phyloP scores from a whole-genome alignment of 129 eudicot genomes.

The Solidago caesia region DNA sequence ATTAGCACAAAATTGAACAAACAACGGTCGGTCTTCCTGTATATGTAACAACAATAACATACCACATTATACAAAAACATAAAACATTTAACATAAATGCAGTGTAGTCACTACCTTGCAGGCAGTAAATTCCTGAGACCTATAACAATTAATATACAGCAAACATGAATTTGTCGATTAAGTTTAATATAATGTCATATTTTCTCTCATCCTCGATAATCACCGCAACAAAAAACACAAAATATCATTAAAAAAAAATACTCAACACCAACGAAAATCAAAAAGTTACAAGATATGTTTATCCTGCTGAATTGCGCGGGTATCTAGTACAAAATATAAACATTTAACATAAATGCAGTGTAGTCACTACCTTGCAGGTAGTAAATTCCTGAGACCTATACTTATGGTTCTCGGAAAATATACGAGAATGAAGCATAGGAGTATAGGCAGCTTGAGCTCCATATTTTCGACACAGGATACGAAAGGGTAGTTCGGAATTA shows the following conservation, averaged over 20 bases:
- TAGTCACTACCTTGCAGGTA: conserved; percentile 68
- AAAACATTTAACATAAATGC: background rate
- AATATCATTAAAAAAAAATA: too few species aligned
- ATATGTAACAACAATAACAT: conserved; percentile 4
- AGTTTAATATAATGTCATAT: too few species aligned
- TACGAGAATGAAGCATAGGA: conserved; percentile 85
- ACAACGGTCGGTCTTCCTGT: conserved; percentile 92
- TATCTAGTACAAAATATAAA: too few species aligned
- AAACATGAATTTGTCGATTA: too few species aligned
- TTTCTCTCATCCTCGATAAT: background rate
- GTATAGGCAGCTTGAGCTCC: conserved; percentile 94
- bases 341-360: too few species aligned
- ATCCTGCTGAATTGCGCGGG: too few species aligned
- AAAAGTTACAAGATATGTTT: too few species aligned
- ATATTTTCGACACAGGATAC: conserved; percentile 74
- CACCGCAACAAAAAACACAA: background rate
- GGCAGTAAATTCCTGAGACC: conserved; percentile 72
- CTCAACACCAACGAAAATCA: too few species aligned
- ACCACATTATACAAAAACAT: background rate
- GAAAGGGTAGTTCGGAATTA: conserved; percentile 88
- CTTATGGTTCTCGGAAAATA: conserved; percentile 61
- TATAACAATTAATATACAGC: conserved; percentile 14
- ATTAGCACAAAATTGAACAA: conserved; percentile 92
- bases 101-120: conserved; percentile 52
- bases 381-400: conserved; percentile 70